These are phyloP conservation scores for Leishmania amazonensis DNA, from an alignment of 208 protist species.

Conservation along the genomic window DNA sequence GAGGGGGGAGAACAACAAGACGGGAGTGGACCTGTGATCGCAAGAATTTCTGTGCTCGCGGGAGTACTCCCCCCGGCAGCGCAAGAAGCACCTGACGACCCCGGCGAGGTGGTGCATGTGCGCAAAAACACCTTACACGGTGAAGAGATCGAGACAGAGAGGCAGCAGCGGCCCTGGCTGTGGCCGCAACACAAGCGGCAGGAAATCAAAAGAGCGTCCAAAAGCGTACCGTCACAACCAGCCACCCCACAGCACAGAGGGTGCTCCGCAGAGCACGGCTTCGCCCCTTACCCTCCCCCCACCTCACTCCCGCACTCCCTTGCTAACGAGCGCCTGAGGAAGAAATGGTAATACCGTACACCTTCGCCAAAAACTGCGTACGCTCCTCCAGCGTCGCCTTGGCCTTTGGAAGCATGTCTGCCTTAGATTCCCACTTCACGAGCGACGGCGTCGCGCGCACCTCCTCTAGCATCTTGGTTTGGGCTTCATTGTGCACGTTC, in stretches of 20 bases:
- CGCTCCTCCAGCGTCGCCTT: slow-evolving; percentile 47
- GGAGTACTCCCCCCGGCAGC: not conserved
- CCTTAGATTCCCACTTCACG: slow-evolving; percentile 14
- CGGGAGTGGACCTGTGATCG: not conserved
- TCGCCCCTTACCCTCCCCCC: not conserved
- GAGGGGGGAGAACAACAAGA: not conserved
- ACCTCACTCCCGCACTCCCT: not conserved
- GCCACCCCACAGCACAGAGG: not conserved
- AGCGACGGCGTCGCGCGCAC: slow-evolving; percentile 38
- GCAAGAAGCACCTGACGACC: not conserved
- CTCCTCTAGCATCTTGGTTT: slow-evolving; percentile 63
- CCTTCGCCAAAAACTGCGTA: slow-evolving; percentile 28
- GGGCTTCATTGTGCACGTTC: slow-evolving; percentile 83
- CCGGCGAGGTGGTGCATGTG: not conserved
- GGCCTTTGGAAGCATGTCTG: slow-evolving; percentile 17
- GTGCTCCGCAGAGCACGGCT: not conserved
- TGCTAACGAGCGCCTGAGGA: not conserved
- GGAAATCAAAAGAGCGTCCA: not conserved
- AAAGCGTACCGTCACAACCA: not conserved
- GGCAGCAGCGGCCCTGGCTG: not conserved
- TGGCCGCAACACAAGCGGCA: not conserved
- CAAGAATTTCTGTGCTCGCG: no score
- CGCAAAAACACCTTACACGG: not conserved
- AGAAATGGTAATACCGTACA: slow-evolving; percentile 39
- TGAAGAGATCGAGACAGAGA: not conserved